phyloP scores from a whole-genome alignment of 2,329 filamentous ascomycete species.

The Aspergillus ochraceoroseus region DNA sequence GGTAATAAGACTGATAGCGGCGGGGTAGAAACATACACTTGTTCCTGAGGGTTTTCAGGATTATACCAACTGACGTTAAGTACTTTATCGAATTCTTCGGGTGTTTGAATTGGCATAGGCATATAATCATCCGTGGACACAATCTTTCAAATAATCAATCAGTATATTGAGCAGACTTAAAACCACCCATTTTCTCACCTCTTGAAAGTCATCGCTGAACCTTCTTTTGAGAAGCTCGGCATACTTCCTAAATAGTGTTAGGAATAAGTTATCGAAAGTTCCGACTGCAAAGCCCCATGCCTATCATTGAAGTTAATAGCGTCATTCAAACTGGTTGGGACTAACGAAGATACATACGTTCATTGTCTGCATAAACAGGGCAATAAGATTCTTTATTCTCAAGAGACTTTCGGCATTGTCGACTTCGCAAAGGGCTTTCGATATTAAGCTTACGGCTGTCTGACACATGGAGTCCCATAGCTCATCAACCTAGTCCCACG shows the following conservation, averaged over 20 bases:
- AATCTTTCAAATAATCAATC: conserved; percentile 46
- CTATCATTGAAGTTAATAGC: conserved; percentile 40
- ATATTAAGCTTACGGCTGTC: conserved; percentile 74
- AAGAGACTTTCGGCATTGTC: conserved; percentile 81
- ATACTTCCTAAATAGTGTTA: conserved; percentile 91
- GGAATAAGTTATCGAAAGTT: conserved; percentile 73
- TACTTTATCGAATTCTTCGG: conserved; percentile 91
- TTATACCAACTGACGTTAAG: conserved; percentile 94
- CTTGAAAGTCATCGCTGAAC: conserved; percentile 94
- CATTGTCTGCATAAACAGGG: conserved; percentile 97
- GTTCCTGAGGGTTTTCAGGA: conserved; percentile 71
- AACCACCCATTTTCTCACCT: conserved; percentile 50
- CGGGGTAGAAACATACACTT: conserved; percentile 55
- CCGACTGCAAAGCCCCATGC: conserved; percentile 85
- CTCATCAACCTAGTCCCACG: conserved; percentile 69
- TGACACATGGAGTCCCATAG: conserved; percentile 98
- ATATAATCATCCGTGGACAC: conserved; percentile 96
- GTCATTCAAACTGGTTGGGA: conserved; percentile 10
- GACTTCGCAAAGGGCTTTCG: conserved; percentile 71
- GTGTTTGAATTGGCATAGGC: conserved; percentile 93
- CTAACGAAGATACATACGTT: conserved; percentile 55
- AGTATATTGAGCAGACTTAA: conserved; percentile 6
- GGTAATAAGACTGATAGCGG: background rate
- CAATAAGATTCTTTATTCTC: conserved; percentile 91
- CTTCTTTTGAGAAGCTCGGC: conserved; percentile 82